Evolutionary conservation across 441 rosid genomes (phyloP).

Genomic region (Euphorbia celastroides): DNA sequence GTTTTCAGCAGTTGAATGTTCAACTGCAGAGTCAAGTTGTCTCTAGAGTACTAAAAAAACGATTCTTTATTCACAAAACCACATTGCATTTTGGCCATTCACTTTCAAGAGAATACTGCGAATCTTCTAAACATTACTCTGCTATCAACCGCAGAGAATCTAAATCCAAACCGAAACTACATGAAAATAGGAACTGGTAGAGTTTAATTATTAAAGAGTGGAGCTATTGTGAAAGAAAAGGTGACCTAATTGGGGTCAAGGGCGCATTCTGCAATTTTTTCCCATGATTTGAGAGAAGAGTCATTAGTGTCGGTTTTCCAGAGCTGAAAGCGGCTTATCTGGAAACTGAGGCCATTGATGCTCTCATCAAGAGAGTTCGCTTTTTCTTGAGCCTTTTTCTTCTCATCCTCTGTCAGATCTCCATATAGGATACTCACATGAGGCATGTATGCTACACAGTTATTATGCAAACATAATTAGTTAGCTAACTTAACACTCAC

Average conservation of each 20-base stretch:
- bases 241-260: slow-evolving; percentile 24
- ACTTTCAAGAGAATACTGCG: too few relatives aligned
- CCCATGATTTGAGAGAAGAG: slow-evolving; percentile 70
- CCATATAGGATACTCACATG: slow-evolving; percentile 75
- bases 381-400: too few relatives aligned
- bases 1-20: too few relatives aligned
- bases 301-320: slow-evolving; percentile 67
- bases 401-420: slow-evolving; percentile 63
- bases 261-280: slow-evolving; percentile 49
- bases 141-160: too few relatives aligned
- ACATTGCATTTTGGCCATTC: too few relatives aligned
- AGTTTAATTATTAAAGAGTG: slow-evolving; percentile 5
- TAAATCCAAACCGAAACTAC: too few relatives aligned
- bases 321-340: slow-evolving; percentile 50
- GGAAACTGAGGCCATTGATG: slow-evolving; percentile 49
- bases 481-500: too few relatives aligned
- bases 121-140: too few relatives aligned
- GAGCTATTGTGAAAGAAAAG: background rate
- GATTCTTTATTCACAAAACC: too few relatives aligned
- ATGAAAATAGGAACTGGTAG: too few relatives aligned
- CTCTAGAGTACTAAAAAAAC: too few relatives aligned
- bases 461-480: background rate
- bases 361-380: slow-evolving; percentile 45
- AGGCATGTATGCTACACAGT: slow-evolving; percentile 80
- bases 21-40: too few relatives aligned